These are phyloP conservation scores for Saccharum spontaneum DNA, from an alignment of 176 grass and related monocot genomes.

Conservation along the genomic window DNA sequence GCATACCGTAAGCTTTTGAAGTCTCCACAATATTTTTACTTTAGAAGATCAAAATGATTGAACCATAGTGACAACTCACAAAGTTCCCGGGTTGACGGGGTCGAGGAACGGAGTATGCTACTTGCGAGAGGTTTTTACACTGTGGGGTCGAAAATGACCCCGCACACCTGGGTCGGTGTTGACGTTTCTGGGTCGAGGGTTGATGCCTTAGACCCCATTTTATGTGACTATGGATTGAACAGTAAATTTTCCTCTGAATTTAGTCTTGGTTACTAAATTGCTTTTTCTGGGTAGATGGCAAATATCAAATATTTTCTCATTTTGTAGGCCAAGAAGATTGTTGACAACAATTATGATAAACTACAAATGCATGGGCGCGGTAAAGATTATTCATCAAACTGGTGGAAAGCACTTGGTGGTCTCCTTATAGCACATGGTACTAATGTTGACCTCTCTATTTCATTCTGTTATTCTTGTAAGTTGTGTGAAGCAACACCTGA, in stretches of 20 bases:
- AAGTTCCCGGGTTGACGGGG: neutral
- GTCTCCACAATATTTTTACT: neutral
- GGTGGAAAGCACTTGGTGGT: slow-evolving; percentile 93
- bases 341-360: slow-evolving; percentile 73
- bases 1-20: neutral
- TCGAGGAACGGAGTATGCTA: neutral
- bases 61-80: neutral
- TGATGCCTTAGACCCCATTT: neutral
- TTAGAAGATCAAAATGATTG: slow-evolving; percentile 23
- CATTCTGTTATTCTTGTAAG: neutral
- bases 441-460: slow-evolving; percentile 1
- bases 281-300: slow-evolving; percentile 3
- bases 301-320: slow-evolving; percentile 19
- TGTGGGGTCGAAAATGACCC: no score
- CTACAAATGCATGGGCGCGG: slow-evolving; percentile 83
- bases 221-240: neutral
- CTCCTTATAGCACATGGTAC: slow-evolving; percentile 81
- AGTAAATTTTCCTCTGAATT: neutral
- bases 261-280: neutral
- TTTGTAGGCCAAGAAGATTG: slow-evolving; percentile 79
- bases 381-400: slow-evolving; percentile 79
- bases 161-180: no score
- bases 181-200: neutral
- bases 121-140: neutral
- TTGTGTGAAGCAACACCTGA: neutral